Evolutionary conservation across 225 moss, liverwort and hornwort genomes (phyloP).

Genomic region (Bryum argenteum): DNA sequence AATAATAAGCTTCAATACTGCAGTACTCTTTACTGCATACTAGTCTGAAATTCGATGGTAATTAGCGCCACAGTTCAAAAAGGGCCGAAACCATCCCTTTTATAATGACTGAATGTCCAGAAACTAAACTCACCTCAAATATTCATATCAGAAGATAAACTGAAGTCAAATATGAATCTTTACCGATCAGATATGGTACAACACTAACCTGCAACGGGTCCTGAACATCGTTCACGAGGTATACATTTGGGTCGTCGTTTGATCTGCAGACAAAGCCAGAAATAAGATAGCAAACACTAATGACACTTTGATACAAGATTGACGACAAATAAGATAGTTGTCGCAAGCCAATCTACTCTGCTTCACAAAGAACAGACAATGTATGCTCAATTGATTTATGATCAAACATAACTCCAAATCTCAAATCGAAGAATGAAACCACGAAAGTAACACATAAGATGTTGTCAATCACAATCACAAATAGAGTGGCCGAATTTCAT

Average conservation of each 20-base stretch:
- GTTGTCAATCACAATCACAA: background rate
- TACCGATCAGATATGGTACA: slow-evolving; percentile 3
- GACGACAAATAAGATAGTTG: background rate
- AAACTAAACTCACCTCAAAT: slow-evolving; percentile 19
- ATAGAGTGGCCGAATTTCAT: slow-evolving; percentile 7
- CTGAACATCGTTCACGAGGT: slow-evolving; percentile 91
- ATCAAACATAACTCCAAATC: slow-evolving; percentile 25
- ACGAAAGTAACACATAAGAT: background rate
- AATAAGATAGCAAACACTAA: background rate
- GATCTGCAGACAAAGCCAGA: slow-evolving; percentile 59
- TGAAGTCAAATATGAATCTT: slow-evolving; percentile 1
- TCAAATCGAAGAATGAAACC: slow-evolving; percentile 23
- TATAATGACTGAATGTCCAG: background rate
- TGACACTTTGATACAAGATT: background rate
- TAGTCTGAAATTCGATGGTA: slow-evolving; percentile 35
- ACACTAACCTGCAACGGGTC: slow-evolving; percentile 89
- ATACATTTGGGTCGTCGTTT: slow-evolving; percentile 93
- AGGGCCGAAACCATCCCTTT: background rate
- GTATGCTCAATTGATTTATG: too few species aligned
- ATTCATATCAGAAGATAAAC: background rate
- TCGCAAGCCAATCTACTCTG: slow-evolving; percentile 3
- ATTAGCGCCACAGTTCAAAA: slow-evolving; percentile 13
- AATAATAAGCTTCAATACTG: slow-evolving; percentile 38
- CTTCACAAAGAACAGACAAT: background rate
- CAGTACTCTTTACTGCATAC: slow-evolving; percentile 40